Evolutionary conservation across 192 early-diverging fungal species (phyloP).

Genomic region (Rhizoclosmatium sp.): DNA sequence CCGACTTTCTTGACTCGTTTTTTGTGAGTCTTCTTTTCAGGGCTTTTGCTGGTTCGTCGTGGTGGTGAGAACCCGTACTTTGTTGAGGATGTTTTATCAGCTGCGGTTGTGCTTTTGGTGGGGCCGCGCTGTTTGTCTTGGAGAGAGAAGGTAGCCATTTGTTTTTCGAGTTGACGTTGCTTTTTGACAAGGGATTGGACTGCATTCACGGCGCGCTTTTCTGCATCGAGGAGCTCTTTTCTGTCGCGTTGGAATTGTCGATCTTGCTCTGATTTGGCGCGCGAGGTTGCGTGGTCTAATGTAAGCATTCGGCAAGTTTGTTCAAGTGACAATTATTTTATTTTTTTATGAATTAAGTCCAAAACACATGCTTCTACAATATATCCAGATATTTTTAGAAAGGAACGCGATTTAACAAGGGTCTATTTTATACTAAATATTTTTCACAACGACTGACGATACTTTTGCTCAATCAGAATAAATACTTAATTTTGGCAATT

Average conservation of each 20-base stretch:
- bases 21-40: slow-evolving; percentile 7
- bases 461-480: no score
- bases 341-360: no score
- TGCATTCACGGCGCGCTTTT: background rate
- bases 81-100: background rate
- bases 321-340: no score
- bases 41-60: background rate
- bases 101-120: background rate
- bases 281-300: background rate
- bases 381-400: no score
- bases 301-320: background rate
- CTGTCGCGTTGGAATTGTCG: background rate
- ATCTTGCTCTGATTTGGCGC: slow-evolving; percentile 4
- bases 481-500: no score
- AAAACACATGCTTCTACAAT: no score
- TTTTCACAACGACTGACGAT: no score
- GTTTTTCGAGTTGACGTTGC: background rate
- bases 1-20: background rate
- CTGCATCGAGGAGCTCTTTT: background rate
- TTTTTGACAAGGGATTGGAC: slow-evolving; percentile 1
- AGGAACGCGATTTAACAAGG: no score
- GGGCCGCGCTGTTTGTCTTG: background rate
- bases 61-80: background rate
- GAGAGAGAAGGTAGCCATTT: background rate
- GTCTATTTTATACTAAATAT: no score